phyloP scores from a whole-genome alignment of 164 flowering plant genomes.

The Vitis labrusca region DNA sequence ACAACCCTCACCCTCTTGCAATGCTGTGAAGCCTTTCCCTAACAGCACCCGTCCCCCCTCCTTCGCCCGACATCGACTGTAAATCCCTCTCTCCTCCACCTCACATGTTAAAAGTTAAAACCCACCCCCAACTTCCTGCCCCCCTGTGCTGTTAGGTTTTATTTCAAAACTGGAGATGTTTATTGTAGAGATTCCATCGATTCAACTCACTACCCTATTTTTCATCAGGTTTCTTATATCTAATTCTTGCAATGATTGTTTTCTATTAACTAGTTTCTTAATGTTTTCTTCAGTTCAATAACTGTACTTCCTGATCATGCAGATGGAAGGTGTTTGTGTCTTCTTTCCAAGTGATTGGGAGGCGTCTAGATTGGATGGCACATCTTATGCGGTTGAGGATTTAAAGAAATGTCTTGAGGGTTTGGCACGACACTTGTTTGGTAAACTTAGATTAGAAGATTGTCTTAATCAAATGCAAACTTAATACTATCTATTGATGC shows the following conservation, averaged over 20 bases:
- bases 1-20: too few relatives aligned
- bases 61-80: too few relatives aligned
- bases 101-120: too few relatives aligned
- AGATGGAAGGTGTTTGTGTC: too few relatives aligned
- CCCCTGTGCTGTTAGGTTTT: too few relatives aligned
- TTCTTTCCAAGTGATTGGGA: constrained; percentile 12
- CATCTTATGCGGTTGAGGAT: constrained; percentile 52
- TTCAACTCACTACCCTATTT: constrained; percentile 71
- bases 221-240: constrained; percentile 58
- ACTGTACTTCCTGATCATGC: not conserved
- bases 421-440: constrained; percentile 62
- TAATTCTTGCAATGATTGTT: not conserved
- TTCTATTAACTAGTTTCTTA: not conserved
- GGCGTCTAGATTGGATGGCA: constrained; percentile 53
- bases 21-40: too few relatives aligned
- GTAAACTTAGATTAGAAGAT: constrained; percentile 21
- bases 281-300: not conserved
- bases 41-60: too few relatives aligned
- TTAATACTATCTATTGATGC: too few relatives aligned
- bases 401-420: constrained; percentile 22
- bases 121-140: too few relatives aligned
- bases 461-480: too few relatives aligned
- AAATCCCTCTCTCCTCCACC: too few relatives aligned
- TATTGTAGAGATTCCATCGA: constrained; percentile 26
- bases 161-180: constrained; percentile 54